A percentile compares a stretch with the other conserved stretches of the same genome.
Conservation (phyloP, 176 grass and related monocot genomes). For the Oryza australiensis region DNA sequence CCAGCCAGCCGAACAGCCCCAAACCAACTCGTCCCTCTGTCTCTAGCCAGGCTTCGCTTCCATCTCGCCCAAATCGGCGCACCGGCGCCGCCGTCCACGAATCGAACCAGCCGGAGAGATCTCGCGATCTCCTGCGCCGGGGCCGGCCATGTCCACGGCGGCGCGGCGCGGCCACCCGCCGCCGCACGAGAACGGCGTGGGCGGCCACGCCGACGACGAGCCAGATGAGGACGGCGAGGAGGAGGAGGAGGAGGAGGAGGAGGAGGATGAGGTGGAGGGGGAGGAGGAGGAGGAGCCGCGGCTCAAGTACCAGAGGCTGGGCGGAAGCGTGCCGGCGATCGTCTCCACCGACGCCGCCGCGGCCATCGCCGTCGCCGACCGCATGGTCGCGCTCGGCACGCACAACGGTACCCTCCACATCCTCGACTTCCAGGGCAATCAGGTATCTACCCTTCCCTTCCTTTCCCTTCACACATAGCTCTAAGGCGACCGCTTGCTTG, state of each 20-base stretch:
- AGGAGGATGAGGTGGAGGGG: no score
- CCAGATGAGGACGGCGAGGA: background rate
- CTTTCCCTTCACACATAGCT: background rate
- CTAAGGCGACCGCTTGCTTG: background rate
- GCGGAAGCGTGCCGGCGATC: constrained; percentile 65
- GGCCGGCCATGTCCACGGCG: background rate
- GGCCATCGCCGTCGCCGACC: constrained; percentile 81
- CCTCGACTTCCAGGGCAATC: constrained; percentile 98
- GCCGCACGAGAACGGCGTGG: background rate
- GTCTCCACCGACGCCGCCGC: constrained; percentile 78
- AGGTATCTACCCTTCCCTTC: constrained; percentile 35
- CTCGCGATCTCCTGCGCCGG: no score
- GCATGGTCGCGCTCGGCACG: constrained; percentile 92
- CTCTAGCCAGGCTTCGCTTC: no score
- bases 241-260: background rate
- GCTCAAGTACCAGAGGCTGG: background rate
- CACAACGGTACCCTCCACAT: constrained; percentile 87
- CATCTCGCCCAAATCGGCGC: no score
- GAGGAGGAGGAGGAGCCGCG: background rate
- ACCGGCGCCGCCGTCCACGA: no score
- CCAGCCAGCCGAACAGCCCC: no score
- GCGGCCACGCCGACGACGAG: background rate
- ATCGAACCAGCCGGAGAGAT: no score
- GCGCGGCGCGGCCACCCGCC: background rate
- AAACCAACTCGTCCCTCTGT: no score